These are phyloP conservation scores for Diaporthe citriasiana DNA, from an alignment of 2,329 filamentous ascomycete genomes.

Conservation along the genomic window DNA sequence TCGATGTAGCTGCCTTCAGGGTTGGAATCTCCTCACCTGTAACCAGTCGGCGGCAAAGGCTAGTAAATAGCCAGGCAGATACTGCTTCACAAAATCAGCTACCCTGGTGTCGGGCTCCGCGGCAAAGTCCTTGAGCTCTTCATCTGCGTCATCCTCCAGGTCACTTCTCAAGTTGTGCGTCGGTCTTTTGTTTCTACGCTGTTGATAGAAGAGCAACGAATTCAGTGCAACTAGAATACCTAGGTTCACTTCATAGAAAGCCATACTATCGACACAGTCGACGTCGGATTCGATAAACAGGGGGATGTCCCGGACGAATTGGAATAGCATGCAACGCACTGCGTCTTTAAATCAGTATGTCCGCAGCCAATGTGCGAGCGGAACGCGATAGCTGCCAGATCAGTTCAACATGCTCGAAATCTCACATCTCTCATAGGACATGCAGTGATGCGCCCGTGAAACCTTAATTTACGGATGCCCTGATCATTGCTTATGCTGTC, in stretches of 20 bases:
- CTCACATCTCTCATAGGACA: neutral
- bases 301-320: no score
- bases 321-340: neutral
- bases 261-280: neutral
- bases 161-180: neutral
- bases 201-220: neutral
- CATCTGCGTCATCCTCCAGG: neutral
- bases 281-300: neutral
- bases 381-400: neutral
- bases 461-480: neutral
- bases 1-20: fast-evolving
- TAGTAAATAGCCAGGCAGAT: constrained; percentile 38
- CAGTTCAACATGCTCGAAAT: neutral
- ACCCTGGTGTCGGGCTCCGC: constrained; percentile 43
- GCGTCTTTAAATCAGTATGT: neutral
- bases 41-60: constrained; percentile 54
- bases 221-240: neutral
- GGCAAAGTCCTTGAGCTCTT: neutral
- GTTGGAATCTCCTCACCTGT: constrained; percentile 46
- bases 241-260: neutral
- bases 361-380: no score
- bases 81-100: constrained; percentile 7
- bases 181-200: neutral
- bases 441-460: neutral
- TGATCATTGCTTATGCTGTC: no score